A percentile compares a stretch with the other conserved stretches of the same genome.
These are phyloP conservation scores for Trypanosoma platydactyli DNA, from an alignment of 208 protist genomes.

Conservation along the genomic window DNA sequence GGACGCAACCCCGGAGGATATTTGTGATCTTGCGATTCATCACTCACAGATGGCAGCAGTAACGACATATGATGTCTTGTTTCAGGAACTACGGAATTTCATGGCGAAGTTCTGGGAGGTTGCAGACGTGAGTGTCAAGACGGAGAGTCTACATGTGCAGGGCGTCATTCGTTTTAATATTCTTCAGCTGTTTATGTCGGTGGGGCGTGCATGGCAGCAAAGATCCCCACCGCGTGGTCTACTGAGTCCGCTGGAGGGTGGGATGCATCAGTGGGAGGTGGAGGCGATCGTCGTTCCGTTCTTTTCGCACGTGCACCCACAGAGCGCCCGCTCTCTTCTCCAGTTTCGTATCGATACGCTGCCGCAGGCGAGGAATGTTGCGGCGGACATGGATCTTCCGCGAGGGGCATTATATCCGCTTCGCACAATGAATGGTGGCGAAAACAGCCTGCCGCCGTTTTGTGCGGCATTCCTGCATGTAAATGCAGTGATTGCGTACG, in stretches of 20 bases:
- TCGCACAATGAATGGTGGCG: constrained; percentile 79
- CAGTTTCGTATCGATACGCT: constrained; percentile 86
- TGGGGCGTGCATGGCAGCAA: constrained; percentile 28
- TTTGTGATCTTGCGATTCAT: constrained; percentile 72
- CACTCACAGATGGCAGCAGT: constrained; percentile 54
- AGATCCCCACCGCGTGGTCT: constrained; percentile 79
- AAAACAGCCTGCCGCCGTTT: constrained; percentile 61
- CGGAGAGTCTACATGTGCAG: constrained; percentile 48
- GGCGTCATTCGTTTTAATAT: constrained; percentile 87
- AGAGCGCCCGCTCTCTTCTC: constrained; percentile 69
- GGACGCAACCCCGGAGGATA: constrained; percentile 75
- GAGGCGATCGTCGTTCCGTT: constrained; percentile 86
- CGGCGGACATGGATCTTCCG: constrained; percentile 72
- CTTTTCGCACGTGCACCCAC: constrained; percentile 77
- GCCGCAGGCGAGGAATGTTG: constrained; percentile 66
- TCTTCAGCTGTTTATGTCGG: constrained; percentile 75
- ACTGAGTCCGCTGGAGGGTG: constrained; percentile 62
- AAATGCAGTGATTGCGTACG: constrained; percentile 83
- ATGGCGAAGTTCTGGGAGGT: constrained; percentile 78
- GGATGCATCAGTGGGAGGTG: constrained; percentile 88
- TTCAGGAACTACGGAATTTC: constrained; percentile 54
- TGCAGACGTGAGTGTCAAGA: constrained; percentile 62
- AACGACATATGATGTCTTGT: constrained; percentile 58
- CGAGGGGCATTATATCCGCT: constrained; percentile 85
- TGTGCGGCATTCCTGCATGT: constrained; percentile 81